These are phyloP conservation scores for Penicillium bialowiezense DNA, from an alignment of 495 filamentous ascomycete species.

Conservation along the genomic window DNA sequence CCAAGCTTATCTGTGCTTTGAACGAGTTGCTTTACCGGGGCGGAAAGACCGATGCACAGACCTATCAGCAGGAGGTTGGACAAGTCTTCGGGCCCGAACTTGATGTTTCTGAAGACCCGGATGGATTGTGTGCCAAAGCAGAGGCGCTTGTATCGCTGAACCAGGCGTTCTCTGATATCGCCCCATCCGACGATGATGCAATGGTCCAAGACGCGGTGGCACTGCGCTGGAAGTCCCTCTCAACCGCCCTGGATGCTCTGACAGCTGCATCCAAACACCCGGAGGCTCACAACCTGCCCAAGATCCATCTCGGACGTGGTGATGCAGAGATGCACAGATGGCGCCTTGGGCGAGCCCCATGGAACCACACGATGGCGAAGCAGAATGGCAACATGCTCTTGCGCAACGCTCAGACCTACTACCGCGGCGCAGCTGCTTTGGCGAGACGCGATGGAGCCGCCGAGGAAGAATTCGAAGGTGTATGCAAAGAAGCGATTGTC, in stretches of 20 bases:
- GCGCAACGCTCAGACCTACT: constrained; percentile 63
- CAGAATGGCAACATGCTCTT: constrained; percentile 50
- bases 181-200: constrained; percentile 27
- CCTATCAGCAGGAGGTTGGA: constrained; percentile 49
- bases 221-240: constrained; percentile 51
- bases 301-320: constrained; percentile 60
- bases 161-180: constrained; percentile 35
- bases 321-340: constrained; percentile 60
- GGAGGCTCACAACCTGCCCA: constrained; percentile 49
- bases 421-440: constrained; percentile 55
- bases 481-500: constrained; percentile 44
- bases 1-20: constrained; percentile 51
- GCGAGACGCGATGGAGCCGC: constrained; percentile 37
- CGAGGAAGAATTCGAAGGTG: constrained; percentile 47
- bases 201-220: constrained; percentile 21
- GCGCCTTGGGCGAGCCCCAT: constrained; percentile 48
- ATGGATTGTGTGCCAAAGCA: constrained; percentile 54
- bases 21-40: constrained; percentile 55
- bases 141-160: constrained; percentile 58
- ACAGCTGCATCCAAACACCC: constrained; percentile 53
- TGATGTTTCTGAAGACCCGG: constrained; percentile 42
- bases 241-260: constrained; percentile 44
- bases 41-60: constrained; percentile 41
- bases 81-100: constrained; percentile 40
- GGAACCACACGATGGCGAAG: constrained; percentile 42